A percentile compares a stretch with the other conserved stretches of the same genome.
Conservation (phyloP, 306 rosid species). For the Rubus parviflorus region DNA sequence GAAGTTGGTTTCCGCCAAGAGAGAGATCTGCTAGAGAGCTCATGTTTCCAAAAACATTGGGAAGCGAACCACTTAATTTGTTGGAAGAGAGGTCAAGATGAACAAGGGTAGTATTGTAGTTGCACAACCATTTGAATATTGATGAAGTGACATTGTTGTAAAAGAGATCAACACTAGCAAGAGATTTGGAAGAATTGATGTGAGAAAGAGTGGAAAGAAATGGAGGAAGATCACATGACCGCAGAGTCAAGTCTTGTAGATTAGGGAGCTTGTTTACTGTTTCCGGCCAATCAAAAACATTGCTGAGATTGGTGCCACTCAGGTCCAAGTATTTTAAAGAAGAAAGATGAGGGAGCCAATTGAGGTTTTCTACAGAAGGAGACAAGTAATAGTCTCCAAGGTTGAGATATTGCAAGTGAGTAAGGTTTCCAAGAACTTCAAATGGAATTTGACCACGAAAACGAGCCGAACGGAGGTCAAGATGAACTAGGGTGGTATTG, state of each 20-base stretch:
- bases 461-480: too few species aligned
- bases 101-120: neutral
- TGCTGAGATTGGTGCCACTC: neutral
- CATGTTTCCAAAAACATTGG: neutral
- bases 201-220: neutral
- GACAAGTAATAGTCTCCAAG: fast-evolving
- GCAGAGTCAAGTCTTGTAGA: neutral
- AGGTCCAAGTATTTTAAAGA: neutral
- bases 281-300: too few species aligned
- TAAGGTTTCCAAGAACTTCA: neutral
- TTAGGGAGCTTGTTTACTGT: neutral
- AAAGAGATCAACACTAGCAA: neutral
- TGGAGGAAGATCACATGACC: neutral
- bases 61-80: neutral
- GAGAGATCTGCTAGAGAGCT: neutral
- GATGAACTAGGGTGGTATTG: too few species aligned
- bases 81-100: neutral
- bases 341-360: slow-evolving; percentile 12
- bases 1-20: neutral
- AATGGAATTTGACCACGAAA: neutral
- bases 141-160: neutral
- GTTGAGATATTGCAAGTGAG: neutral
- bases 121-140: neutral
- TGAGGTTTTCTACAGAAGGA: neutral
- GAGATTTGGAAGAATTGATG: slow-evolving; percentile 8